Evolutionary conservation across 805 yeast species (phyloP).

Genomic region (Candida saitoana): DNA sequence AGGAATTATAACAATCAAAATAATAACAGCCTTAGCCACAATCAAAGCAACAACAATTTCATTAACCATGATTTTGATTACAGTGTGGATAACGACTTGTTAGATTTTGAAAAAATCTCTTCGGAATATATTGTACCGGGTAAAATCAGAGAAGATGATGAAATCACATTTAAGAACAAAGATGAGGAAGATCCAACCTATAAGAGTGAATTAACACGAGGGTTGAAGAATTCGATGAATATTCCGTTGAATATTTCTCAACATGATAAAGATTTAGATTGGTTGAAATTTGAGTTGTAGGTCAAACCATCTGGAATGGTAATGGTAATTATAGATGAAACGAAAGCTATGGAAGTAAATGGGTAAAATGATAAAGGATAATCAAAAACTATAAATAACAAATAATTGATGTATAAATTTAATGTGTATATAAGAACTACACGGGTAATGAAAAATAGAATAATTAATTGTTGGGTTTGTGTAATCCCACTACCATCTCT

Average conservation of each 20-base stretch:
- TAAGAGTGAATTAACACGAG: conserved; percentile 2
- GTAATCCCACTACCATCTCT: no score
- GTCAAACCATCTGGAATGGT: conserved; percentile 1
- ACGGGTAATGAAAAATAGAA: no score
- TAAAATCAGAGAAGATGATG: conserved; percentile 5
- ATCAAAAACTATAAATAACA: no score
- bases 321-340: background rate
- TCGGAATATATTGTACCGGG: conserved; percentile 1
- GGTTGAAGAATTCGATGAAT: conserved; percentile 3
- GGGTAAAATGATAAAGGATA: no score
- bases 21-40: background rate
- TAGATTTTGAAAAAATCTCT: background rate
- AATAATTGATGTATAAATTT: no score
- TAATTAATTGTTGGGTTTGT: no score
- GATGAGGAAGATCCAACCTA: background rate
- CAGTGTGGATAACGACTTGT: background rate
- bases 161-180: conserved; percentile 3
- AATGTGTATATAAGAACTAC: no score
- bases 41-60: background rate
- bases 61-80: background rate
- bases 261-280: conserved; percentile 19
- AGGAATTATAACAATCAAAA: background rate
- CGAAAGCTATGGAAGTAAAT: background rate
- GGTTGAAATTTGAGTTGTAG: conserved; percentile 24
- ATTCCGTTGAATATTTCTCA: background rate